Conservation (phyloP, 345 rosid species). For the Acer yangbiense region DNA sequence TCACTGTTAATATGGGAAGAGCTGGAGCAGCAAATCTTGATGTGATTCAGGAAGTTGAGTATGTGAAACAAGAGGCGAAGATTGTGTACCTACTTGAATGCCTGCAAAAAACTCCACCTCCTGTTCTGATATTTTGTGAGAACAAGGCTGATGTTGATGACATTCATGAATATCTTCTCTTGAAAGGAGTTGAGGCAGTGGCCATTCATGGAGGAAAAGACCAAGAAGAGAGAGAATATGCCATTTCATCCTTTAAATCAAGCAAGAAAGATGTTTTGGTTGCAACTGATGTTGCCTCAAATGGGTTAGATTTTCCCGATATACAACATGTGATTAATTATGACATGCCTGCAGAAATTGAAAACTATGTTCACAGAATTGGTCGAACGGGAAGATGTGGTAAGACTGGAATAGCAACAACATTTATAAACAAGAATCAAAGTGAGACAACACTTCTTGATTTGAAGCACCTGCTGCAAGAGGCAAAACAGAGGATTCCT, state of each 20-base stretch:
- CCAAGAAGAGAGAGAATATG: slow-evolving; percentile 92
- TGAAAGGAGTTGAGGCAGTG: slow-evolving; percentile 96
- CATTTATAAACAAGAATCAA: slow-evolving; percentile 93
- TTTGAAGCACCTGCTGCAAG: slow-evolving; percentile 85
- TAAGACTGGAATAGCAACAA: slow-evolving; percentile 89
- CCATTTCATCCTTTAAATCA: slow-evolving; percentile 82
- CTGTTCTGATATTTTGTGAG: slow-evolving; percentile 90
- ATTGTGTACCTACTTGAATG: slow-evolving; percentile 51
- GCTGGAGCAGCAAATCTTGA: slow-evolving; percentile 98
- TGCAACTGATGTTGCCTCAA: slow-evolving; percentile 87
- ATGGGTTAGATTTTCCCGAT: too few relatives aligned
- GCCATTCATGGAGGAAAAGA: slow-evolving; percentile 93
- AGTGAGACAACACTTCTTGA: slow-evolving; percentile 86
- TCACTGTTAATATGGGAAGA: slow-evolving; percentile 86
- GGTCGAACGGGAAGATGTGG: slow-evolving; percentile 96
- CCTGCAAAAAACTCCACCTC: slow-evolving; percentile 92
- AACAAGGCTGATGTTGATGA: slow-evolving; percentile 96
- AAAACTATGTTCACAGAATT: slow-evolving; percentile 89
- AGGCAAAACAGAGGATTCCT: slow-evolving; percentile 91
- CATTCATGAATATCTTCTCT: slow-evolving; percentile 84
- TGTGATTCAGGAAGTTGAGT: slow-evolving; percentile 30
- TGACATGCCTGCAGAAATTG: slow-evolving; percentile 70
- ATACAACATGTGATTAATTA: too few relatives aligned
- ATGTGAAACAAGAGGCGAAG: too few relatives aligned
- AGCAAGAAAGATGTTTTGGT: slow-evolving; percentile 88